Base-by-base conservation (phyloP, 805 yeast species). In the Wickerhamomyces mucosus region DNA sequence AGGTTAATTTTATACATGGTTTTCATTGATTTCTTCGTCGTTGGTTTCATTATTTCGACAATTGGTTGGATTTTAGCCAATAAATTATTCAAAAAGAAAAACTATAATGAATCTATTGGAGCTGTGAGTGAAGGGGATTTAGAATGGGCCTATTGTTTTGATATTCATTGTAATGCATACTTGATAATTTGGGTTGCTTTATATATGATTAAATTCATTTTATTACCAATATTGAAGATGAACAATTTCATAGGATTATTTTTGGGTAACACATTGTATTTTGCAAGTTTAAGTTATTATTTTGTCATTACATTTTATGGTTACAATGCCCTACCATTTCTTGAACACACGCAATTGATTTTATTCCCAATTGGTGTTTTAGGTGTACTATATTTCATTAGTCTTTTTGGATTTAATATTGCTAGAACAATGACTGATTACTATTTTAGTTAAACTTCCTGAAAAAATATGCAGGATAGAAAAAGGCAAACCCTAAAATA, bases 61-160 rank as follows among this genome's bases (percentile, higher is more conserved):
- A 36, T 73, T 11, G 74, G 78, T 15, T 88, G 94, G 94, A 41
- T 74, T 12, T 46, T 82, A 23, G 75, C 85, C 19, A 80, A 80
- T 48, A 68, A 67, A 42, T 66, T 83, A 34, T 65, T 83, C 42
- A 72, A 69, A 40, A 61, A 62, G 42, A 43, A 48, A 37, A 46
- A 43, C 11, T 37, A 48, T 7, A 21, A 23, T 20, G 46, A 44
- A 9, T 40, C 45, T 9, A 54, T 57, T 4, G 55, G 53, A 19
- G 51, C 47, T 10, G 40, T 46, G 10, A 31, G 45, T n/a, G 63
- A 59, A 20, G 63, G 57, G 17, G 58, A 64, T 25, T 59, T 84
- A 33, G 96, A 88, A 51, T 88, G 96, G 96, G 86, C 89, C 1
- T 86, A 84, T 52, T 85, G 96, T 59, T 88, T 88, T 51, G 96